Evolutionary conservation across 1,284 basidiomycete species (phyloP).

Genomic region (Ustilago hordei): DNA sequence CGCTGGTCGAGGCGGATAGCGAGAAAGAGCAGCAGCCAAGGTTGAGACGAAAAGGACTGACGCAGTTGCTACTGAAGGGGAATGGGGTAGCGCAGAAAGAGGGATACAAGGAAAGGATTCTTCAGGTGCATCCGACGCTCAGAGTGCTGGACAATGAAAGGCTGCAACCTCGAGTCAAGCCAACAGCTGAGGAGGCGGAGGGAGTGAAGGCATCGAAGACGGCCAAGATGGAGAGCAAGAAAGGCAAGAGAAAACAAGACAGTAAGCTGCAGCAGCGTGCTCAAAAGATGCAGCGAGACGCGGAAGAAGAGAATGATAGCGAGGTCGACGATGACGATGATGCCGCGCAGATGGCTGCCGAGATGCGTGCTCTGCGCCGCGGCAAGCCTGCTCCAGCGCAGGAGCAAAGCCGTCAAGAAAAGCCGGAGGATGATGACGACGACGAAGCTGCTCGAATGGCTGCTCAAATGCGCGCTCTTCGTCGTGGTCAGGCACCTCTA

Average conservation of each 20-base stretch:
- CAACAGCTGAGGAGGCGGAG: conserved; percentile 15
- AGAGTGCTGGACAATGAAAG: conserved; percentile 58
- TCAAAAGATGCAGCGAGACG: not conserved
- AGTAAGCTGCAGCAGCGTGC: not conserved
- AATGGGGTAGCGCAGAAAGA: conserved; percentile 48
- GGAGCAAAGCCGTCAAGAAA: conserved; percentile 3
- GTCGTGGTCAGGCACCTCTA: conserved; percentile 18
- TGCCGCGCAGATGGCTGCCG: conserved; percentile 36
- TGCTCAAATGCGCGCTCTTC: conserved; percentile 41
- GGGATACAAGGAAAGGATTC: conserved; percentile 49
- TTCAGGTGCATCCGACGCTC: conserved; percentile 42
- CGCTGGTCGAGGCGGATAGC: conserved; percentile 27
- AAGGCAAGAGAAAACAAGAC: not conserved
- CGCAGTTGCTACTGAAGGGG: conserved; percentile 55
- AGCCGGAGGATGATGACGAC: conserved; percentile 27
- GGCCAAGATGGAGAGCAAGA: conserved; percentile 4
- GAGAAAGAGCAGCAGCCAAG: conserved; percentile 29
- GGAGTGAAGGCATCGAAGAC: not conserved
- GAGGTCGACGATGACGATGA: conserved; percentile 38
- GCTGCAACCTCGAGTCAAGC: conserved; percentile 30
- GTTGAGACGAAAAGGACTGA: conserved; percentile 46
- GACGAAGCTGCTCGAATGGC: conserved; percentile 40
- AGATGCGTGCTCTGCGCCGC: conserved; percentile 32
- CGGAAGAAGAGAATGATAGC: not conserved
- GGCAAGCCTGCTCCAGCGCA: conserved; percentile 15